Evolutionary conservation across 2,329 filamentous ascomycete genomes (phyloP), one percentile per base, ranked within the genome.

Genomic region (Botrytis hyacinthi): DNA sequence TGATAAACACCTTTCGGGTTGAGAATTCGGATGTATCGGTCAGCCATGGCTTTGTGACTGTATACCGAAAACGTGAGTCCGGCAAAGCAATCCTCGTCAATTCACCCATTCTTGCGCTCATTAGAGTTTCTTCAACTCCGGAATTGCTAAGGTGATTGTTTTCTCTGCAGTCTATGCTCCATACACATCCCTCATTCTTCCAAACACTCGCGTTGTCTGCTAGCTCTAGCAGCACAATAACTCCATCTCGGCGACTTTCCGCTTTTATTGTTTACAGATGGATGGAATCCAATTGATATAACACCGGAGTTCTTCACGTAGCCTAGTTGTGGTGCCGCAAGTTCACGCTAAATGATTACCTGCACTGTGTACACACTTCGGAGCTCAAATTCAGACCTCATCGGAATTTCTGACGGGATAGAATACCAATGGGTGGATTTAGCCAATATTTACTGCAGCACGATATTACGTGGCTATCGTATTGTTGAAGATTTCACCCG

Each of bases 1-100:
- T 70, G 51, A 70, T 70, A 70, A 70, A 70, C 40, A 62, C 10
- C 54, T 70, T 61, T 62, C 44, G 12, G 51, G 35, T 70, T 46
- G n/a, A 35, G 60, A 14, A 29, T 60, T 37, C 51, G 54, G 54
- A 18, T 44, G 40, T 40, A 20, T 70, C 40, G 68, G 68, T 37
- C 29, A 63, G 54, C 40, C 32, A 70, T 60, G 48, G 37, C 51
- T 57, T 63, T 35, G n/a, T 22, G 46, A 70, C 20, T 70, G 54
- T 37, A 70, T 63, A 35, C 68, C 40, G 40, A 70, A 70, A 60
- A 63, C 16, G 65, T 54, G 32, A 54, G 48, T 68, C 65, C 65
- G 65, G 65, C 29, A 54, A 22, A 68, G 46, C 29, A n/a, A 40
- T 54, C 65, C 46, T 54, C 65, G 9, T 26, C n/a, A n/a, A 4